phyloP scores from a whole-genome alignment of 106 monocot genomes.

The Acorus calamus region DNA sequence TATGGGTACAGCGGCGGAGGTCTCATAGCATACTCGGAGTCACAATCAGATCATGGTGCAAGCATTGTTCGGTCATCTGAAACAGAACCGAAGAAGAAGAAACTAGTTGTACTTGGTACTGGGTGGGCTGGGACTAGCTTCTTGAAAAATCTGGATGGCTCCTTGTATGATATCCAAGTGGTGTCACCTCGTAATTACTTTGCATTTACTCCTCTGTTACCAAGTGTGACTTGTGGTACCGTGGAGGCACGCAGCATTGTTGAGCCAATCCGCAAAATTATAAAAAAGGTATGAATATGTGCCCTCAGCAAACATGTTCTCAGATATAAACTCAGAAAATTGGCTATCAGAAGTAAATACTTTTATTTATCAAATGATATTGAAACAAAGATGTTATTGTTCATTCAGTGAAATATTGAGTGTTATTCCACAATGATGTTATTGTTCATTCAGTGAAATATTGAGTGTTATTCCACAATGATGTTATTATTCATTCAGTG shows the following conservation, averaged over 20 bases:
- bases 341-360: no score
- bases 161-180: slow-evolving; percentile 57
- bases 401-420: no score
- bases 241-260: slow-evolving; percentile 66
- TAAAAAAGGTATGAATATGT: slow-evolving; percentile 33
- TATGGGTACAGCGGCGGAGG: slow-evolving; percentile 43
- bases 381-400: no score
- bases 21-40: slow-evolving; percentile 65
- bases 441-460: no score
- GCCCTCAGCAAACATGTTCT: no score
- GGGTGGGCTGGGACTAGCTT: slow-evolving; percentile 79
- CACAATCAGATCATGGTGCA: slow-evolving; percentile 20
- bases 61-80: slow-evolving; percentile 10
- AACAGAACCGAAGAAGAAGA: slow-evolving; percentile 37
- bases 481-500: no score
- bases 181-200: slow-evolving; percentile 80
- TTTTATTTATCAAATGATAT: no score
- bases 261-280: slow-evolving; percentile 59
- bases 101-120: slow-evolving; percentile 60
- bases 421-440: no score
- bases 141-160: slow-evolving; percentile 44
- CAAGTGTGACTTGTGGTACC: slow-evolving; percentile 77
- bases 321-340: no score
- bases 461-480: no score
- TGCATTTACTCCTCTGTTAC: slow-evolving; percentile 70